Evolutionary conservation across 257 asterid species (phyloP).

Genomic region (Phtheirospermum japonicum): DNA sequence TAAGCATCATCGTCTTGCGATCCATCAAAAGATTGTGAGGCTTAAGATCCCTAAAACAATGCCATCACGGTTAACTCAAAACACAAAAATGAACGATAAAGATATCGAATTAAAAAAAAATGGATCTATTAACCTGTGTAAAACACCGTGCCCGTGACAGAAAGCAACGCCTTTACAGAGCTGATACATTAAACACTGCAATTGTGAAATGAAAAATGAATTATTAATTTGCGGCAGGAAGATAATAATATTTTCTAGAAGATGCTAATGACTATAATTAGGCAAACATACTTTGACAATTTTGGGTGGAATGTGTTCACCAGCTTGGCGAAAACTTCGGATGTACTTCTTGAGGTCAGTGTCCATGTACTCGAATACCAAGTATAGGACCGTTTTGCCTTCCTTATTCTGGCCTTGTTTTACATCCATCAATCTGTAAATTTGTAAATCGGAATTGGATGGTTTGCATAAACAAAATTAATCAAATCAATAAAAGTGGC

Average conservation of each 20-base stretch:
- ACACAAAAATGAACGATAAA: not conserved
- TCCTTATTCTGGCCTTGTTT: constrained; percentile 87
- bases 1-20: constrained; percentile 83
- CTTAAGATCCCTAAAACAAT: constrained; percentile 76
- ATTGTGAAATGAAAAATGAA: constrained; percentile 1
- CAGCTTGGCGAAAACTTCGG: constrained; percentile 60
- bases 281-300: constrained; percentile 51
- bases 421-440: constrained; percentile 74
- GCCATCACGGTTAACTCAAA: not conserved
- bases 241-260: not conserved
- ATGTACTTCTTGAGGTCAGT: constrained; percentile 88
- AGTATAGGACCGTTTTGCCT: constrained; percentile 84
- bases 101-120: not conserved
- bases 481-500: not conserved
- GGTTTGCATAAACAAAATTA: not conserved
- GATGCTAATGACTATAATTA: not conserved
- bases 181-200: constrained; percentile 88
- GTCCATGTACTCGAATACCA: constrained; percentile 94
- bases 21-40: constrained; percentile 98
- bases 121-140: constrained; percentile 60
- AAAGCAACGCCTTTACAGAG: constrained; percentile 95
- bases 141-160: constrained; percentile 95
- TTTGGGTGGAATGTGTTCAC: constrained; percentile 43
- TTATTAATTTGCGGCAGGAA: not conserved
- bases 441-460: not conserved